Evolutionary conservation across 2,329 filamentous ascomycete genomes (phyloP), one percentile per base, ranked within the genome.

Genomic region (Blumeria hordei): DNA sequence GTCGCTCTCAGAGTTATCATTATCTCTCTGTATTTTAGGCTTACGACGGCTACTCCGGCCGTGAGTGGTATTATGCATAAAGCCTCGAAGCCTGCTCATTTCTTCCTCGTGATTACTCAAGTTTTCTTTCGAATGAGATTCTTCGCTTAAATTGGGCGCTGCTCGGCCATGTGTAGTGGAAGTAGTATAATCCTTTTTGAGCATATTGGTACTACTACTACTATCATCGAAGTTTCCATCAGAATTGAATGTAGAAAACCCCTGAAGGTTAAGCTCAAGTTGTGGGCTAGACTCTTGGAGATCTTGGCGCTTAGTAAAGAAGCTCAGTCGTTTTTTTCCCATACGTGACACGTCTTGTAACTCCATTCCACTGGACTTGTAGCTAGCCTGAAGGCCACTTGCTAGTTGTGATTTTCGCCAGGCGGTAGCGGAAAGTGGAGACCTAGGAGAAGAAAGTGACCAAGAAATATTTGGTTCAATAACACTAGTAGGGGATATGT

Each of bases 391-490:
- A 1, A 8, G 5, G 11, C 21, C 6, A 2, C 44, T 47, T 47
- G 47, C 6, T 14, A 16, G 3, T 33, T 34, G 21, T 16, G 32
- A 16, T 32, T 12, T 14, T 6, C n/a, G 14, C 8, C 16, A 16
- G 32, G 14, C 16, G 9, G 8, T 14, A 14, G 32, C 32, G 28
- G n/a, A 16, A 16, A 9, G 12, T 12, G 47, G 7, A 14, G 28
- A 33, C 8, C 11, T 16, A 51, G 35, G 54, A 52, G 49, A 56
- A 57, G n/a, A 51, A 39, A 18, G 55, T 54, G 11, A 39, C 52
- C 36, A 57, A 50, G 34, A 57, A 28, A 2, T 54, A 49, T 39
- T 56, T n/a, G n/a, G 37, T 11, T n/a, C 32, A 32, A 35, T 16
- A n/a, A 45, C 14, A 57, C 49, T 53, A 52, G 54, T 28, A 18